A percentile compares a stretch with the other conserved stretches of the same genome.
phyloP scores from a whole-genome alignment of 2,329 filamentous ascomycete genomes.

The Achaetomium macrosporum region DNA sequence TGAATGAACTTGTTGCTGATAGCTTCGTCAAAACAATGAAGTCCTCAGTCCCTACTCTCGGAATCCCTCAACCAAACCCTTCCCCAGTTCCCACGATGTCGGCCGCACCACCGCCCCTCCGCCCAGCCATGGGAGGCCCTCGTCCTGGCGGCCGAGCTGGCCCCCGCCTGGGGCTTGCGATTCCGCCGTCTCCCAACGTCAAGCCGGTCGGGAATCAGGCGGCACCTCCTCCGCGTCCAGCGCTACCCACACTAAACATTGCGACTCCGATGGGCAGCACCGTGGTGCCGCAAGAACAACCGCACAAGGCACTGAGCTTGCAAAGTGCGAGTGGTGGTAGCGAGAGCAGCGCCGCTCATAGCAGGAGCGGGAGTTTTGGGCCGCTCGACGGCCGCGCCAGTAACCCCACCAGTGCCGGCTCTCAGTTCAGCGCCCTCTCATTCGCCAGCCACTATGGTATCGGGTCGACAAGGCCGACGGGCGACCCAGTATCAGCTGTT shows the following conservation, averaged over 20 bases:
- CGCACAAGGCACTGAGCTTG: slow-evolving; percentile 45
- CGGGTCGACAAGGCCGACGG: slow-evolving; percentile 57
- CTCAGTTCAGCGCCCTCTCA: slow-evolving; percentile 75
- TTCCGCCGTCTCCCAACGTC: slow-evolving; percentile 77
- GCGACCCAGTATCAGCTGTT: slow-evolving; percentile 80
- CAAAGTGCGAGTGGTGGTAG: slow-evolving; percentile 68
- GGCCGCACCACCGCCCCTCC: slow-evolving; percentile 71
- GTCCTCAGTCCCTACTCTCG: slow-evolving; percentile 15
- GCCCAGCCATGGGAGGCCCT: slow-evolving; percentile 71
- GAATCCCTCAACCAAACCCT: slow-evolving; percentile 26
- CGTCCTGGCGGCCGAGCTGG: slow-evolving; percentile 55
- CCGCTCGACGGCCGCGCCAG: slow-evolving; percentile 68
- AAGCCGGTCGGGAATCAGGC: slow-evolving; percentile 62
- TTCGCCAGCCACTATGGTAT: slow-evolving; percentile 71
- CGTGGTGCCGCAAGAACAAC: slow-evolving; percentile 64
- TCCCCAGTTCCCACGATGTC: slow-evolving; percentile 56
- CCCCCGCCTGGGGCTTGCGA: slow-evolving; percentile 80
- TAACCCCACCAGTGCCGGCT: slow-evolving; percentile 81
- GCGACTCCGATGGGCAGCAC: slow-evolving; percentile 81
- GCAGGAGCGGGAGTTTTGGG: slow-evolving; percentile 77
- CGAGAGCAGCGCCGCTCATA: slow-evolving; percentile 72
- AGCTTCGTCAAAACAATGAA: slow-evolving; percentile 4
- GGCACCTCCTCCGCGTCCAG: slow-evolving; percentile 46
- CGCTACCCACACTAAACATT: slow-evolving; percentile 73
- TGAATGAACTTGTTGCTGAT: not conserved